A percentile compares a stretch with the other conserved stretches of the same genome.
phyloP scores from a whole-genome alignment of 2,329 filamentous ascomycete species.

The Neospermospora avenae region DNA sequence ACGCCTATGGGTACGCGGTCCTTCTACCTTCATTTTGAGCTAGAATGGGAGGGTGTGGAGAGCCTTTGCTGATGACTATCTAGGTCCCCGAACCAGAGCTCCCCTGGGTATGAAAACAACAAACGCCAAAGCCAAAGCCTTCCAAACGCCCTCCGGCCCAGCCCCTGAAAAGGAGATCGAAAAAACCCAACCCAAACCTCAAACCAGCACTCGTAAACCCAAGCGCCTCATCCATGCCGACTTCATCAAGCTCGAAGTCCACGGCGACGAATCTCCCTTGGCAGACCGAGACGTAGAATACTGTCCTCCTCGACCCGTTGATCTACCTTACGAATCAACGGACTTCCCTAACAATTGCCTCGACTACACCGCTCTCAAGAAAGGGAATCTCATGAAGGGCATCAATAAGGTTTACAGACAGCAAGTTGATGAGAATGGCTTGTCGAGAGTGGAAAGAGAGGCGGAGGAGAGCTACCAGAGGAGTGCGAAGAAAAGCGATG shows the following conservation, averaged over 20 bases:
- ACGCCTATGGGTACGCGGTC: slow-evolving; percentile 72
- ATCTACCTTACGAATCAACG: slow-evolving; percentile 67
- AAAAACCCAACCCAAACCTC: slow-evolving; percentile 57
- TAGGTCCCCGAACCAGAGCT: slow-evolving; percentile 62
- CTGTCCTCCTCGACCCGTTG: slow-evolving; percentile 70
- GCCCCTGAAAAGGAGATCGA: slow-evolving; percentile 56
- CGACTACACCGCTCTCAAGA: slow-evolving; percentile 55
- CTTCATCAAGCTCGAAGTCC: slow-evolving; percentile 60
- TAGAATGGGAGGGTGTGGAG: too few relatives aligned
- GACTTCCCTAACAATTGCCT: slow-evolving; percentile 57
- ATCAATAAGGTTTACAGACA: slow-evolving; percentile 60
- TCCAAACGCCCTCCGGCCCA: slow-evolving; percentile 64
- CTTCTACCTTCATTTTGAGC: too few relatives aligned
- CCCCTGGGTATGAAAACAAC: slow-evolving; percentile 93
- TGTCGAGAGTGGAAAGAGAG: slow-evolving; percentile 59
- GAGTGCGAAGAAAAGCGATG: slow-evolving; percentile 55
- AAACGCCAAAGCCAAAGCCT: slow-evolving; percentile 76
- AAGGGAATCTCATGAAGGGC: slow-evolving; percentile 56
- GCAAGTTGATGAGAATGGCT: slow-evolving; percentile 64
- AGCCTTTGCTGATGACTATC: neutral
- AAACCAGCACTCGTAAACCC: slow-evolving; percentile 54
- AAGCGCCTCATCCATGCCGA: slow-evolving; percentile 53
- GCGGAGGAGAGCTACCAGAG: slow-evolving; percentile 46
- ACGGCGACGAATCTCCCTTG: slow-evolving; percentile 47
- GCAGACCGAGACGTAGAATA: slow-evolving; percentile 82